phyloP scores from a whole-genome alignment of 768 basidiomycete genomes.

The Amanita exitialis region DNA sequence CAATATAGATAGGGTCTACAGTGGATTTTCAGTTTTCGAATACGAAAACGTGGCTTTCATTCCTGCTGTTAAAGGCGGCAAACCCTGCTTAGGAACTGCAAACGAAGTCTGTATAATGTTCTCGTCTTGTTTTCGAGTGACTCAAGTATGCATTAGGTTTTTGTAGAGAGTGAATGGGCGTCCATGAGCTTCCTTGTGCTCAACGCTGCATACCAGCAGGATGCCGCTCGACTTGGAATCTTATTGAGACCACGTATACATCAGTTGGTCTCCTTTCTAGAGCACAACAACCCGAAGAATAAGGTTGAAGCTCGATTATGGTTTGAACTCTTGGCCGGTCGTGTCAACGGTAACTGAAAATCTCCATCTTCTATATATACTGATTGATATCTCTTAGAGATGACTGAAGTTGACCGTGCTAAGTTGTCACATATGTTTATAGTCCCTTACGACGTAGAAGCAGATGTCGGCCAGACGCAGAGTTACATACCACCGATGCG shows the following conservation, averaged over 20 bases:
- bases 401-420: constrained; percentile 43
- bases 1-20: constrained; percentile 53
- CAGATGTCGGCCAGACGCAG: constrained; percentile 19
- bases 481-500: constrained; percentile 48
- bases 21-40: constrained; percentile 42
- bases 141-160: constrained; percentile 73
- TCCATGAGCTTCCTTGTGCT: constrained; percentile 70
- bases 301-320: constrained; percentile 46
- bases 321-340: constrained; percentile 60
- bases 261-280: constrained; percentile 48
- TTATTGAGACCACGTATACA: constrained; percentile 56
- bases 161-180: constrained; percentile 55
- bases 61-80: constrained; percentile 52
- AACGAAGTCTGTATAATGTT: constrained; percentile 39
- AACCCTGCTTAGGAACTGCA: constrained; percentile 47
- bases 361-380: constrained; percentile 2
- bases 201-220: constrained; percentile 37
- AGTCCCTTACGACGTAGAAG: constrained; percentile 43
- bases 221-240: constrained; percentile 60
- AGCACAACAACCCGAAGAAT: constrained; percentile 47
- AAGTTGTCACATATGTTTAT: constrained; percentile 49
- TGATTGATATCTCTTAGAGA: constrained; percentile 31
- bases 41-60: constrained; percentile 65
- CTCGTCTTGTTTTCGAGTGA: neutral
- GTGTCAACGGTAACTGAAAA: constrained; percentile 41